Base-by-base conservation (phyloP, 2,329 filamentous ascomycete genomes). In the Mollisia scopiformis region DNA sequence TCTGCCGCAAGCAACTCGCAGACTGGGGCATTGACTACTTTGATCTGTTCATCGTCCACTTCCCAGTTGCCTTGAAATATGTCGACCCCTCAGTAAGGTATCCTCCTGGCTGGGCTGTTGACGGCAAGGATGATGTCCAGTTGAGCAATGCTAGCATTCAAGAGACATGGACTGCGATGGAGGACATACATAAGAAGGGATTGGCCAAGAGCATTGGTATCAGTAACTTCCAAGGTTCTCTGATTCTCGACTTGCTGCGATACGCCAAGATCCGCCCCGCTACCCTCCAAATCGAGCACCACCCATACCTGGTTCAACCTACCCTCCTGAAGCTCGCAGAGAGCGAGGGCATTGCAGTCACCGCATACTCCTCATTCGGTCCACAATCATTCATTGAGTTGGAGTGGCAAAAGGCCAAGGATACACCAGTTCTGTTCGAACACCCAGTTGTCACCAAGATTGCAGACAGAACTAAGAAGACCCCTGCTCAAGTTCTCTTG, bases 11-110 rank as follows among this genome's bases (percentile, higher is more conserved):
- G 73, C 90, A 93, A 79, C 87, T 93, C 64, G 84, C 86, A 68
- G 90, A 94, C 81, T 94, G 91, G 87, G 88, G 89, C 65, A 75
- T 96, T 63, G 92, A 93, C 72, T 96, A 96, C 82, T 93, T 96
- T 76, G 92, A 96, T 76, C 86, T 96, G 67, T 96, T 88, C 85
- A 82, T 94, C 71, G 87, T 96, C 71, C 93, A 96, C 82, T 96
- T 95, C 84, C 92, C 93, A 67, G 86, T 95, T 66, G 86, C 93
- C 41, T 84, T 96, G 70, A 90, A 92, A 80, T 96, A 91, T 77
- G 89, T 96, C 71, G 90, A 93, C 79, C 92, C 92, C 39, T 79
- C 81, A 16, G 88, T 88, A 61, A 88, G 89, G 74, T 93, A 94
- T 82, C 91, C 91, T 23, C 91, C 91, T 43, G 87, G 89, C 71